Percentiles rank a stretch among this genome's conserved stretches.
phyloP scores from a whole-genome alignment of 2,329 filamentous ascomycete genomes.

The Hawksworthiomyces lignivorus region DNA sequence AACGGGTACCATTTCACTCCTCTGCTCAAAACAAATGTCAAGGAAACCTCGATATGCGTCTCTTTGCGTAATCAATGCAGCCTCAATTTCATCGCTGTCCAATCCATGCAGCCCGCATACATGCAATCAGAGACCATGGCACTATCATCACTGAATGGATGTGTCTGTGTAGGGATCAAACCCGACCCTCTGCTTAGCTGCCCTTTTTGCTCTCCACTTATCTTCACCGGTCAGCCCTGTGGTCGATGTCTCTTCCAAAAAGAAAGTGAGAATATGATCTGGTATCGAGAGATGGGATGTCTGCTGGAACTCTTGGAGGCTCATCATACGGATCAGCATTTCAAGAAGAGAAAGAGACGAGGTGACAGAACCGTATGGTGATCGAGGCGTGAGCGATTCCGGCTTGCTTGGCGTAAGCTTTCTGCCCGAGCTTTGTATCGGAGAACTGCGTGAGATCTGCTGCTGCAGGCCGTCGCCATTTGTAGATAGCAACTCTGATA shows the following conservation, averaged over 20 bases:
- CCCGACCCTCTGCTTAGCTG: slow-evolving; percentile 42
- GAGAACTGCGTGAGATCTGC: too few species aligned
- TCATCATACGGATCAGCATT: slow-evolving; percentile 76
- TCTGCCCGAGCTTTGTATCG: too few species aligned
- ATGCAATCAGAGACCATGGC: too few species aligned
- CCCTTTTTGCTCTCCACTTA: slow-evolving; percentile 34
- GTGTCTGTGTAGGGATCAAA: slow-evolving; percentile 50
- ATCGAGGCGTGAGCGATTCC: slow-evolving; percentile 30
- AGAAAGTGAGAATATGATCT: slow-evolving; percentile 84
- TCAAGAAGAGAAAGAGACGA: slow-evolving; percentile 70
- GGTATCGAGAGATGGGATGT: slow-evolving; percentile 81
- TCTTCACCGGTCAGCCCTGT: slow-evolving; percentile 41
- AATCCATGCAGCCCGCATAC: slow-evolving; percentile 6
- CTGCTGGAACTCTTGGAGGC: slow-evolving; percentile 88
- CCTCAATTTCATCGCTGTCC: background rate
- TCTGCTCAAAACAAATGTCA: too few species aligned
- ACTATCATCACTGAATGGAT: slow-evolving; percentile 21
- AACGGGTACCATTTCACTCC: background rate
- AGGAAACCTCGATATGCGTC: too few species aligned
- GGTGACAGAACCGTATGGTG: slow-evolving; percentile 44
- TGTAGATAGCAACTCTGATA: too few species aligned
- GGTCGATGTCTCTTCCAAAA: slow-evolving; percentile 57
- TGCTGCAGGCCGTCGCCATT: too few species aligned
- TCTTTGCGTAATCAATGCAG: background rate
- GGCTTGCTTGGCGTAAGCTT: slow-evolving; percentile 7